Base-by-base conservation (phyloP, 345 rosid species). In the Ailanthus altissimus region DNA sequence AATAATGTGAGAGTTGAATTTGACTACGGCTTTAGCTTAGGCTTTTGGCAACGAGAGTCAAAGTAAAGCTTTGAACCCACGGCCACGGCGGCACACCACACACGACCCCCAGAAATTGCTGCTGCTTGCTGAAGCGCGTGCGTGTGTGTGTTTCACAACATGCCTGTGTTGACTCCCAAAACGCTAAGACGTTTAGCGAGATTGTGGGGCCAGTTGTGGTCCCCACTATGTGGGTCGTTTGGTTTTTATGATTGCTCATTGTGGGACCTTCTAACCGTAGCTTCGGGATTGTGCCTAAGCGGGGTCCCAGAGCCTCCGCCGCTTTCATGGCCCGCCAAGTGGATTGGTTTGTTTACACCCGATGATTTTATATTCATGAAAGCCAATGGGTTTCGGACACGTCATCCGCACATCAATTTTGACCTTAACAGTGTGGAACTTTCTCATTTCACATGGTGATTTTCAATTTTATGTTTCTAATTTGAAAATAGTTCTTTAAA, bases 61-160 rank as follows among this genome's bases (percentile, higher is more conserved):
- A 78, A 59, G 65, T 38, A 54, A 53, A 58, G 67, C 46, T 61
- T 68, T 40, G 83, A 73, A 77, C 51, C 75, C 62, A 62, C 57
- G 65, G 43, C 15, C 72, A 58, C 74, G 73, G 79, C 81, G n/a
- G n/a, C n/a, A 75, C 81, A 57, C 84, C 79, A 70, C 45, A 21
- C 79, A 13, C 47, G 81, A 78, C 84, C 56, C 21, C 50, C 50
- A 18, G 38, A 40, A 40, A 80, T 36, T 42, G 73, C 77, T 46
- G 6, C n/a, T n/a, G n/a, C n/a, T n/a, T n/a, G n/a, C n/a, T n/a
- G n/a, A n/a, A n/a, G n/a, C n/a, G n/a, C n/a, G n/a, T n/a, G n/a
- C n/a, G n/a, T 4, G 0, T 0, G 67, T 73, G 79, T 70, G 73
- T 75, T 80, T 32, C 79, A 32, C 76, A 70, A 21, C 49, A 32